Conservation (phyloP, 352 stramenopile species). For the Phytophthora vignae region DNA sequence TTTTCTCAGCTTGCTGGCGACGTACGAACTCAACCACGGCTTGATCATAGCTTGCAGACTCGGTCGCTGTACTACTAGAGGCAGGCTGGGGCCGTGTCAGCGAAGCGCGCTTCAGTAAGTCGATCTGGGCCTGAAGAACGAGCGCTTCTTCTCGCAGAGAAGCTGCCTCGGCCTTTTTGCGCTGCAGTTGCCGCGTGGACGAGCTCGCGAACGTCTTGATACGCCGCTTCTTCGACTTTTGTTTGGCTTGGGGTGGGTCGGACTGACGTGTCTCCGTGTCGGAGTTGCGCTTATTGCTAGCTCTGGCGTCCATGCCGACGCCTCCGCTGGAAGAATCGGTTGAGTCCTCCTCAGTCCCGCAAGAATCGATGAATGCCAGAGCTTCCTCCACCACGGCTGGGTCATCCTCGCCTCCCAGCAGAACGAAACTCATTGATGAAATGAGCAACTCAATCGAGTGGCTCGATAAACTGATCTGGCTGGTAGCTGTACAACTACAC, state of each 20-base stretch:
- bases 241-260: too few relatives aligned
- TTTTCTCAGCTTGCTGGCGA: conserved; percentile 28
- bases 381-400: conserved; percentile 17
- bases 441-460: too few relatives aligned
- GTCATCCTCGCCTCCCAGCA: conserved; percentile 13
- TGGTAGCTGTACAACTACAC: too few relatives aligned
- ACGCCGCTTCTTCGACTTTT: conserved; percentile 21
- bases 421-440: conserved; percentile 22
- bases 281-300: not conserved
- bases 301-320: not conserved
- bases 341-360: not conserved
- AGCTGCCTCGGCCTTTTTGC: conserved; percentile 19
- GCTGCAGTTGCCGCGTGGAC: conserved; percentile 27
- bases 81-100: not conserved
- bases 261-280: not conserved
- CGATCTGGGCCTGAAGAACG: conserved; percentile 15
- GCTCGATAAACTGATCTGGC: too few relatives aligned
- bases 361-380: conserved; percentile 31
- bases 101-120: conserved; percentile 8
- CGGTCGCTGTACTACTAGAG: not conserved
- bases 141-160: conserved; percentile 16
- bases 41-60: conserved; percentile 6
- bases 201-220: conserved; percentile 31
- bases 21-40: conserved; percentile 15
- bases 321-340: not conserved